Evolutionary conservation across 2,329 filamentous ascomycete genomes (phyloP), one percentile per base, ranked within the genome.

Genomic region (Clonostachys rhizophaga): DNA sequence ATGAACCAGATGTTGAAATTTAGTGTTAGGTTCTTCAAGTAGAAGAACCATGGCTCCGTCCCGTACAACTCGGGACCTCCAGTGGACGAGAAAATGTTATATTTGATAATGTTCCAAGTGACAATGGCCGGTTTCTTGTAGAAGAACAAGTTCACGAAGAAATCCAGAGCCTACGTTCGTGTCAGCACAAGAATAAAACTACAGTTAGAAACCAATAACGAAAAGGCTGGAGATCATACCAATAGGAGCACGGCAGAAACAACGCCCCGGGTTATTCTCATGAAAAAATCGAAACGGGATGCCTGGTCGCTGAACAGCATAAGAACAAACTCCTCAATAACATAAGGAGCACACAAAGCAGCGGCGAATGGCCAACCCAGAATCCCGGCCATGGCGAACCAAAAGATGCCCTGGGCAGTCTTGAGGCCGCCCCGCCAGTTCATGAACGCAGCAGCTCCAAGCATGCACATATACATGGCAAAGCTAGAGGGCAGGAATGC

Each of bases 1-100:
- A 90, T 61, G 56, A 96, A 91, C 90, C 91, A 97, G 42, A 95
- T 68, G 62, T 97, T 96, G 75, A 97, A 99, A 70, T 99, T 99
- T 49, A 99, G 76, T 14, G 86, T 71, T 40, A 99, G 71, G 58
- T 99, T 99, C 57, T 89, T 87, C 56, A 96, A 76, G 67, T 99
- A 99, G 63, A 96, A 99, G 46, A 91, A 86, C 94, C 92, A 97
- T 2, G 92, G 89, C 67, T 99, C 94, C 1, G 89, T 95, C 41
- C 94, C 94, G 59, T 96, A 99, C 35, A 99, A 87, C 47, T 96
- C 81, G 0, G 94, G 94, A 0, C 92, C 94, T 34, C 84, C 88
- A 0, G 81, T 79, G 7, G 83, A 83, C 8, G 88, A 87, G 62
- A 99, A 92, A 40, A 99, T 82, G 63, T 99, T 99, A 76, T 99